These are phyloP conservation scores for Amphicarpaea edgeworthii DNA, from an alignment of 306 rosid genomes.

Conservation along the genomic window DNA sequence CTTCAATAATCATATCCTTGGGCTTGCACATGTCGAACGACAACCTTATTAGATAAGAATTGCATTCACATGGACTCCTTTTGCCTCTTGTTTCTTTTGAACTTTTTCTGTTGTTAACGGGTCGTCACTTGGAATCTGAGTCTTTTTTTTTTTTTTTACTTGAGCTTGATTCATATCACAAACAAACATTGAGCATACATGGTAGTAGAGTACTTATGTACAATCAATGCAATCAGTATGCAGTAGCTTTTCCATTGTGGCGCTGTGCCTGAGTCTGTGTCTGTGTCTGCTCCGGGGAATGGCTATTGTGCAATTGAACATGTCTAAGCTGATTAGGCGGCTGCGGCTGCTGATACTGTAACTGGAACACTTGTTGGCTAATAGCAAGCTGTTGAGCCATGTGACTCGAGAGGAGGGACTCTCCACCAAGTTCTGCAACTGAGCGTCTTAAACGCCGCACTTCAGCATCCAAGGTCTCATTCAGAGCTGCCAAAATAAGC, in stretches of 20 bases:
- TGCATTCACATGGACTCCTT: neutral
- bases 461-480: constrained; percentile 78
- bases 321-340: constrained; percentile 54
- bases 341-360: constrained; percentile 58
- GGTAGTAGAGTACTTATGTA: constrained; percentile 34
- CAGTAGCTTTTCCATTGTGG: constrained; percentile 56
- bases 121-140: neutral
- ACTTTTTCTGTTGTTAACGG: neutral
- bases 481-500: constrained; percentile 65
- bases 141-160: neutral
- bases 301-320: constrained; percentile 47
- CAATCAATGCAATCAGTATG: constrained; percentile 39
- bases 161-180: constrained; percentile 9
- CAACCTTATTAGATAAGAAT: neutral
- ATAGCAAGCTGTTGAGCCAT: constrained; percentile 68
- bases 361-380: constrained; percentile 64
- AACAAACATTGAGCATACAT: constrained; percentile 16
- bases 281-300: constrained; percentile 46
- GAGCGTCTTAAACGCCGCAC: constrained; percentile 70
- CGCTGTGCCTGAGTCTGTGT: constrained; percentile 46
- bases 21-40: neutral
- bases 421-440: constrained; percentile 68
- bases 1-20: neutral
- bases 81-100: neutral
- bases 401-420: constrained; percentile 55